Conservation (phyloP, 495 filamentous ascomycete species). For the Daldinia grandis region DNA sequence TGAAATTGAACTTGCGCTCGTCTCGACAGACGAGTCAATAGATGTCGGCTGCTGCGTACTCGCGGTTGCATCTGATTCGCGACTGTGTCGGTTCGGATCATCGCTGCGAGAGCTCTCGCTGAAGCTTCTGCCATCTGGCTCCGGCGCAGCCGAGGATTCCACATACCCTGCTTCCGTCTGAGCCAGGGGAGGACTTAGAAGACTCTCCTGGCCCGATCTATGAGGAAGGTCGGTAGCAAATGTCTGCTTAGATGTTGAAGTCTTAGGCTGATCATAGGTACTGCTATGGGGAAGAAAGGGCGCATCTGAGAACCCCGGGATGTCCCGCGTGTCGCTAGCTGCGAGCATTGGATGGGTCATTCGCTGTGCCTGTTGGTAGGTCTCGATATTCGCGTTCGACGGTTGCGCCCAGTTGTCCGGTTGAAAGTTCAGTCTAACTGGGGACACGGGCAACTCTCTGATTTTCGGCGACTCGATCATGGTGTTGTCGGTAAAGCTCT, state of each 20-base stretch:
- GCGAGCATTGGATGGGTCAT: slow-evolving; percentile 5
- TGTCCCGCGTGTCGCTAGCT: slow-evolving; percentile 41
- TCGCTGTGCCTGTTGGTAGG: slow-evolving; percentile 8
- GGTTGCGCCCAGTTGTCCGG: slow-evolving; percentile 53
- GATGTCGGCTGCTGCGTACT: slow-evolving; percentile 57
- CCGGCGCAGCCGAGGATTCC: slow-evolving; percentile 28
- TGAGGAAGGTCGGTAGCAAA: slow-evolving; percentile 43
- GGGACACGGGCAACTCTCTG: slow-evolving; percentile 52
- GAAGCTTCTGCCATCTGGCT: slow-evolving; percentile 47
- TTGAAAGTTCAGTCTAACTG: slow-evolving; percentile 54
- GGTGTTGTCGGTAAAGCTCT: slow-evolving; percentile 47
- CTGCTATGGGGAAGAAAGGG: slow-evolving; percentile 42
- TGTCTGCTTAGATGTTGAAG: slow-evolving; percentile 32
- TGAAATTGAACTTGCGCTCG: slow-evolving; percentile 60
- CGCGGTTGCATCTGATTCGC: slow-evolving; percentile 57
- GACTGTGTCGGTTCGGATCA: slow-evolving; percentile 54
- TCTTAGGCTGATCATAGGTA: slow-evolving; percentile 34
- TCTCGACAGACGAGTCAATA: slow-evolving; percentile 56
- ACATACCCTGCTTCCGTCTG: slow-evolving; percentile 30
- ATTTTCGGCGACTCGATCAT: slow-evolving; percentile 48
- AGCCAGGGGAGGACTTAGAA: slow-evolving; percentile 12
- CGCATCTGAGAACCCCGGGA: slow-evolving; percentile 49
- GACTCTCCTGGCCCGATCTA: slow-evolving; percentile 43
- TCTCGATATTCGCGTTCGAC: slow-evolving; percentile 51
- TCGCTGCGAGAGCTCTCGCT: slow-evolving; percentile 44